Conservation (phyloP, 208 protist species). For the Trypanosoma boissoni region DNA sequence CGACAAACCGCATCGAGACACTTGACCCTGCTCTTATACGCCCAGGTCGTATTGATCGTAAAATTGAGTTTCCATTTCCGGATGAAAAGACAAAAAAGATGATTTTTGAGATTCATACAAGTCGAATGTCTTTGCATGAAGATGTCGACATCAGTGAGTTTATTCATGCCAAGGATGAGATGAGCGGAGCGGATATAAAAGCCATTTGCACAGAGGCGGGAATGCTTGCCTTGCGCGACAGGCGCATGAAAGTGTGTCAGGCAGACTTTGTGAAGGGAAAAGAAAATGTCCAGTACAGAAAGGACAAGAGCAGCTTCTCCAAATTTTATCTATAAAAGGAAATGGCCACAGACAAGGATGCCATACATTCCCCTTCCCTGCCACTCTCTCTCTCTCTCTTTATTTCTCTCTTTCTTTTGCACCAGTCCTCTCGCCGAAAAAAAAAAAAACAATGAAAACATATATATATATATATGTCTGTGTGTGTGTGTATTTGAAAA, state of each 20-base stretch:
- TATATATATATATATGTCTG: background rate
- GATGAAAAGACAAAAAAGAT: slow-evolving; percentile 98
- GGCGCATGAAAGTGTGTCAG: slow-evolving; percentile 99
- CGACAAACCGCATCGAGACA: slow-evolving; percentile 99
- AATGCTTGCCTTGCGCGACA: slow-evolving; percentile 98
- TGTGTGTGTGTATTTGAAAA: background rate
- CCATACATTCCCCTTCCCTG: no score
- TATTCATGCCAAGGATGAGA: slow-evolving; percentile 99
- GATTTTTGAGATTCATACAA: slow-evolving; percentile 99
- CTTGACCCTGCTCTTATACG: slow-evolving; percentile 99
- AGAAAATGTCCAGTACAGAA: slow-evolving; percentile 99
- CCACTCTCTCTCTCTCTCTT: no score
- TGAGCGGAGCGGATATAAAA: slow-evolving; percentile 99
- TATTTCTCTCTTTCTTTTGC: slow-evolving; percentile 10
- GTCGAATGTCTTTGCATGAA: slow-evolving; percentile 98
- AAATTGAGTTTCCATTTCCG: slow-evolving; percentile 99
- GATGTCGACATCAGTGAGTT: slow-evolving; percentile 99
- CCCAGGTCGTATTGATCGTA: slow-evolving; percentile 99
- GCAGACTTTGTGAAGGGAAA: slow-evolving; percentile 99
- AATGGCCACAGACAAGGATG: no score
- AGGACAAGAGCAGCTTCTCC: slow-evolving; percentile 97
- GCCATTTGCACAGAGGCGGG: slow-evolving; percentile 99
- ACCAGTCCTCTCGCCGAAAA: no score
- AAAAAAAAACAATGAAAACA: slow-evolving; percentile 1
- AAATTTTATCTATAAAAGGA: slow-evolving; percentile 96